Base-by-base conservation (phyloP, 2,329 filamentous ascomycete species). In the Exophiala xenobiotica region DNA sequence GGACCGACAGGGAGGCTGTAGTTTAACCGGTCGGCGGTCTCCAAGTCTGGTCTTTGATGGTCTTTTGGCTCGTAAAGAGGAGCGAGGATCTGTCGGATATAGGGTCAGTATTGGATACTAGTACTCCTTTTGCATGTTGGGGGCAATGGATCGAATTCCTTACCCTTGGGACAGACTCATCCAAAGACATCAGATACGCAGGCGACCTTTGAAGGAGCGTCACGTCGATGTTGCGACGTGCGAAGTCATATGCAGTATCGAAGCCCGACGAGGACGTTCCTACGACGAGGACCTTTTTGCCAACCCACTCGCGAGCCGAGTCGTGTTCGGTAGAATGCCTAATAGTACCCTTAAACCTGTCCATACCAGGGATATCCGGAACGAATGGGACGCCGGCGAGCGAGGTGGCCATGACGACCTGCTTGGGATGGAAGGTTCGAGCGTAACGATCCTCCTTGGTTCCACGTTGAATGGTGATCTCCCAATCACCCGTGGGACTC, bases 121-220 rank as follows among this genome's bases (percentile, higher is more conserved):
- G n/a, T n/a, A n/a, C n/a, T n/a, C n/a, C n/a, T n/a, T n/a, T n/a
- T n/a, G n/a, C n/a, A n/a, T n/a, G n/a, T n/a, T n/a, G n/a, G n/a
- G n/a, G n/a, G n/a, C n/a, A n/a, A 12, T 27, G 26, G 26, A 27
- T 27, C 26, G n/a, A n/a, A 27, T 27, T 6, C 20, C 29, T 20
- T 38, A 46, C 44, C 44, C 44, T 46, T 9, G 44, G 44, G 6
- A 46, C 44, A 12, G 44, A 46, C 38, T 46, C 29, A 23, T 46
- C 31, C 18, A 46, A 18, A 24, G 44, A 46, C 44, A 46, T 46
- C 19, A 46, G 33, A 29, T 46, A 46, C 85, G 78, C 67, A 89
- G 86, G 0, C 69, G 22, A 38, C 8, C 35, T 38, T 19, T 38
- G 5, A 38, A 38, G 35, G 14, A 38, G 35, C 4, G 35, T 38